Percentiles rank a stretch among this genome's conserved stretches.
phyloP scores from a whole-genome alignment of 2,329 filamentous ascomycete genomes.

The Trichoderma harzianum region DNA sequence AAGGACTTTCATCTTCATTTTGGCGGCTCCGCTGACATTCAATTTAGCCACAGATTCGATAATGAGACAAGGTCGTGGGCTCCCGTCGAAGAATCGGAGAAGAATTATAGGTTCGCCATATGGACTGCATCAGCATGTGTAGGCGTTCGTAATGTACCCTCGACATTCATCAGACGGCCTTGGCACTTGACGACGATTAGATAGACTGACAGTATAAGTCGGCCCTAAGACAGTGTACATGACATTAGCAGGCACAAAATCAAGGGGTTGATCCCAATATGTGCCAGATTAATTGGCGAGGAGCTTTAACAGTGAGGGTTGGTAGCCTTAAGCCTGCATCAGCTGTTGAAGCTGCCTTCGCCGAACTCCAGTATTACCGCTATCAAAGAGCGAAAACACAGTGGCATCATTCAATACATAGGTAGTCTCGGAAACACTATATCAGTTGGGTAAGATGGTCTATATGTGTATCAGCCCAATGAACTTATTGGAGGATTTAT shows the following conservation, averaged over 20 bases:
- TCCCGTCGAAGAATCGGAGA: neutral
- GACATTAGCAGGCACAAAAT: too few relatives aligned
- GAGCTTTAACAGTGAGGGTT: too few relatives aligned
- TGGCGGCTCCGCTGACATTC: neutral
- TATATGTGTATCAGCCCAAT: neutral
- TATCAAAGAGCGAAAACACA: neutral
- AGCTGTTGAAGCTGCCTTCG: neutral
- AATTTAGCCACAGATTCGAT: conserved; percentile 41
- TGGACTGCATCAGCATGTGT: neutral
- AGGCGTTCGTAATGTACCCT: neutral
- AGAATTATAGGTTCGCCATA: neutral
- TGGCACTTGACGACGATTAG: neutral
- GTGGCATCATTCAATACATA: neutral
- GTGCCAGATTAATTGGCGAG: too few relatives aligned
- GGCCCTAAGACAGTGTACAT: too few relatives aligned
- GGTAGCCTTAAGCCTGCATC: neutral
- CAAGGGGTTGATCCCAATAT: too few relatives aligned
- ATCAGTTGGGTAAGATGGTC: neutral
- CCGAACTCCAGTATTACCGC: neutral
- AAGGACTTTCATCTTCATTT: neutral
- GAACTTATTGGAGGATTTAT: neutral
- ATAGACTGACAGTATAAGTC: neutral
- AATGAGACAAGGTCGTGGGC: conserved; percentile 36
- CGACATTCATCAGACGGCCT: neutral
- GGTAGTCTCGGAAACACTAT: neutral